phyloP scores from a whole-genome alignment of 495 filamentous ascomycete genomes.

The Podospora tetraspora region DNA sequence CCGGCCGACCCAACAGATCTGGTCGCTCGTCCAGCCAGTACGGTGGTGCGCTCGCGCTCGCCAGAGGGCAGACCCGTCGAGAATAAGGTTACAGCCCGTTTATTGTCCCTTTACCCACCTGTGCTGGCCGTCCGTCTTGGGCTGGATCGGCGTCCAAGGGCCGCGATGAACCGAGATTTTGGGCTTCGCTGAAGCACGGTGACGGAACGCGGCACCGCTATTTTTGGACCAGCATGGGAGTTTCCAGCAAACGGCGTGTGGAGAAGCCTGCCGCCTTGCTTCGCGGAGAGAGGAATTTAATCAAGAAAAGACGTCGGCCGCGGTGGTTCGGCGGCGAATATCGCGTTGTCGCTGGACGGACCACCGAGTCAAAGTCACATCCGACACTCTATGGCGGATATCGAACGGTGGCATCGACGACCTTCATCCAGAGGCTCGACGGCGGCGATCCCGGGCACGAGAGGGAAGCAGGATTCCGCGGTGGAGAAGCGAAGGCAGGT shows the following conservation, averaged over 20 bases:
- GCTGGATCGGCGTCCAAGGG: slow-evolving; percentile 25
- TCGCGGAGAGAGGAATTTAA: slow-evolving; percentile 10
- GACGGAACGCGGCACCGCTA: slow-evolving; percentile 15
- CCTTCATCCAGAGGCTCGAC: slow-evolving; percentile 14
- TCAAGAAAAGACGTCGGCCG: slow-evolving; percentile 12
- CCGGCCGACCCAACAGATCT: slow-evolving; percentile 19
- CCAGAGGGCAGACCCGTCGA: slow-evolving; percentile 15
- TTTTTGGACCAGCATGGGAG: slow-evolving; percentile 29
- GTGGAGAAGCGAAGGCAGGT: background rate
- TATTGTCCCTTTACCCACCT: slow-evolving; percentile 29
- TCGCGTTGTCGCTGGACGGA: slow-evolving; percentile 6
- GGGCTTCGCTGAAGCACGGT: background rate
- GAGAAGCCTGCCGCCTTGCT: background rate
- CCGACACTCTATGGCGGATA: slow-evolving; percentile 12
- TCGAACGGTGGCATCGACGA: slow-evolving; percentile 15
- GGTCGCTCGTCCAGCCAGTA: slow-evolving; percentile 3
- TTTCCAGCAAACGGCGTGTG: slow-evolving; percentile 6
- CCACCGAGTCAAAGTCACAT: slow-evolving; percentile 16
- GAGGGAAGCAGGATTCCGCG: slow-evolving; percentile 2
- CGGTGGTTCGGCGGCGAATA: slow-evolving; percentile 14
- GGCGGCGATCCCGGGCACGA: slow-evolving; percentile 10
- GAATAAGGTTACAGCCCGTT: slow-evolving; percentile 24
- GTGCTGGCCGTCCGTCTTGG: slow-evolving; percentile 15
- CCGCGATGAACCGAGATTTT: slow-evolving; percentile 28
- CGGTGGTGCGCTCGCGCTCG: slow-evolving; percentile 13